A percentile compares a stretch with the other conserved stretches of the same genome.
These are phyloP conservation scores for Kitagawia praeruptora DNA, from an alignment of 129 eudicot species.

Conservation along the genomic window DNA sequence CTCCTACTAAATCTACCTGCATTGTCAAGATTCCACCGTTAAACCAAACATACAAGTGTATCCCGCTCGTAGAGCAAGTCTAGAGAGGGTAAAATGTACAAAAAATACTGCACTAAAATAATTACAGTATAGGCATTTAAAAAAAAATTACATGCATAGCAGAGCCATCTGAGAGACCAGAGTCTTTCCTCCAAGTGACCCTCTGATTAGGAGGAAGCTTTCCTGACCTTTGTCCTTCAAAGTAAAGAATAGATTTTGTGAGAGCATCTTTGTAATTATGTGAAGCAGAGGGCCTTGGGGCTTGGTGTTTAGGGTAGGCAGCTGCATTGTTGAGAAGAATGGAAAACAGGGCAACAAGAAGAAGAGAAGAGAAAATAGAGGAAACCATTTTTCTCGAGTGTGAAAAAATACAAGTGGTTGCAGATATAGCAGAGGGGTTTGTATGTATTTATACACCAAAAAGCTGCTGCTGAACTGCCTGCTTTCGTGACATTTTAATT, in stretches of 20 bases:
- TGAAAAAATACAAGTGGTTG: not conserved
- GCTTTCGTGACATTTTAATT: not conserved
- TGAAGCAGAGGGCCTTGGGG: conserved; percentile 39
- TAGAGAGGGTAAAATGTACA: not conserved
- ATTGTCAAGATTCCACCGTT: conserved; percentile 25
- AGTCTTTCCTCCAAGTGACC: conserved; percentile 75
- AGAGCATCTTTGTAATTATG: conserved; percentile 96
- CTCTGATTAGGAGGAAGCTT: conserved; percentile 84
- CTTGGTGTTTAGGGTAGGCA: conserved; percentile 22
- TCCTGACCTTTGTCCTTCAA: conserved; percentile 97
- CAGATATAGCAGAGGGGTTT: not conserved
- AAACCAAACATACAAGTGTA: not conserved
- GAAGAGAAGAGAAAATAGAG: conserved; percentile 16
- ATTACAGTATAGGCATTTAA: not conserved
- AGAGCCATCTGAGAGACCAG: conserved; percentile 90
- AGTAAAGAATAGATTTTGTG: conserved; percentile 74
- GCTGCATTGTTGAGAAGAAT: conserved; percentile 27
- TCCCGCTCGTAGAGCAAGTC: not conserved
- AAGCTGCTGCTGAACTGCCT: not conserved
- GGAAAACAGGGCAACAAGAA: conserved; percentile 3
- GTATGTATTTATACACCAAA: not conserved
- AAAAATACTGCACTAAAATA: not conserved
- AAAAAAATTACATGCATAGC: conserved; percentile 47
- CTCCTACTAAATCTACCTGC: conserved; percentile 99
- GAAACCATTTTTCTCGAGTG: conserved; percentile 20